Conservation (phyloP, 2,329 filamentous ascomycete genomes). For the Furcasterigmium furcatum region DNA sequence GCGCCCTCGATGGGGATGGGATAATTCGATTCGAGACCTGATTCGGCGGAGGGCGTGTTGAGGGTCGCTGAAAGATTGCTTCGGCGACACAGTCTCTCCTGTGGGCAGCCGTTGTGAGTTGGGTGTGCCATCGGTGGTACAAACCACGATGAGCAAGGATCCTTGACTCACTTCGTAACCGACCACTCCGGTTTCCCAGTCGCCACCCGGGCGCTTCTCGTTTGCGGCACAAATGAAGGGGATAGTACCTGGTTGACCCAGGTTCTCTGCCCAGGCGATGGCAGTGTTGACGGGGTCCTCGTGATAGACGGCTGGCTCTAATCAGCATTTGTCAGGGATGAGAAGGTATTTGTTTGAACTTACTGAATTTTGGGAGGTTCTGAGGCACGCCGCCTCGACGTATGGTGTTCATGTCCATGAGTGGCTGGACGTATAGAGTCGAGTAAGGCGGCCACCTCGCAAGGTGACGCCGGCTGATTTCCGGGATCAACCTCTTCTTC, state of each 20-base stretch:
- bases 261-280: constrained; percentile 45
- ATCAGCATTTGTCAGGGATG: neutral
- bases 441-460: constrained; percentile 55
- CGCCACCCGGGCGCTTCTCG: constrained; percentile 73
- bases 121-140: neutral
- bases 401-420: constrained; percentile 41
- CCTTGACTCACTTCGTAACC: constrained; percentile 29
- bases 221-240: constrained; percentile 73
- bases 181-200: constrained; percentile 65
- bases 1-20: constrained; percentile 69
- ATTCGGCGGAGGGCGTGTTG: constrained; percentile 53
- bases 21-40: constrained; percentile 52
- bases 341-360: neutral
- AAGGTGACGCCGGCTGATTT: constrained; percentile 55
- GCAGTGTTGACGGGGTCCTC: constrained; percentile 60
- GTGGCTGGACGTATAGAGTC: constrained; percentile 50
- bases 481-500: constrained; percentile 67
- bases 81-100: constrained; percentile 71
- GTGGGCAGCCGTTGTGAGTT: neutral
- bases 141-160: neutral
- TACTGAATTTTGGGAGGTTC: constrained; percentile 11
- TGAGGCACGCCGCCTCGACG: constrained; percentile 18
- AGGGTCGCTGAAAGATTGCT: constrained; percentile 71
- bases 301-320: constrained; percentile 32
- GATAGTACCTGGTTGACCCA: constrained; percentile 31